phyloP scores from a whole-genome alignment of 2,329 filamentous ascomycete species.

The Dactylellina sp. region DNA sequence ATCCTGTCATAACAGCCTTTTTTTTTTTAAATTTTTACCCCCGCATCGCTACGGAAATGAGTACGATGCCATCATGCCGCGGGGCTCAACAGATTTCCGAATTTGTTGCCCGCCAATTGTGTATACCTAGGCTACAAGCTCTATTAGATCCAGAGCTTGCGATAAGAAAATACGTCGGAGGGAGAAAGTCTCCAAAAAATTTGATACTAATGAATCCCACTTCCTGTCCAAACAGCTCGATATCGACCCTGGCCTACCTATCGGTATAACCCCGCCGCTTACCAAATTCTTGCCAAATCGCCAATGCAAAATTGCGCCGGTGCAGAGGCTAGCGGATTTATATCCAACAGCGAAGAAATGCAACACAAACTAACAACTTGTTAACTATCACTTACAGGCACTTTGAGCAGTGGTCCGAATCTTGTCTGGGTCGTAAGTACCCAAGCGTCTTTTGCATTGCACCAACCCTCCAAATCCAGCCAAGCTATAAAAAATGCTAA shows the following conservation, averaged over 20 bases:
- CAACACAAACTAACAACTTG: background rate
- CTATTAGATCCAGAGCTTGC: too few species aligned
- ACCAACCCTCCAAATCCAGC: too few species aligned
- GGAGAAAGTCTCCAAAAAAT: background rate
- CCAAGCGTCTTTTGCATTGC: background rate
- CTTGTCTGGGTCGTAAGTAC: slow-evolving; percentile 51
- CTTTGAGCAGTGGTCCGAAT: slow-evolving; percentile 39
- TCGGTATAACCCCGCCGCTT: slow-evolving; percentile 16
- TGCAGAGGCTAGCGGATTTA: too few species aligned
- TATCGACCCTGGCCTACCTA: slow-evolving; percentile 36
- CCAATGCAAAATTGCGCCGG: too few species aligned
- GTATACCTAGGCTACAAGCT: too few species aligned
- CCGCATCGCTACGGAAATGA: slow-evolving; percentile 5
- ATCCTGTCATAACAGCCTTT: too few species aligned
- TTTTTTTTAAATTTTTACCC: slow-evolving; percentile 9
- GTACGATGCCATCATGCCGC: slow-evolving; percentile 18
- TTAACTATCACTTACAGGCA: slow-evolving; percentile 15
- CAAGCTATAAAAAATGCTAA: background rate
- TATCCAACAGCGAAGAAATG: background rate
- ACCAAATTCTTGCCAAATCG: background rate
- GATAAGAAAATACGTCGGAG: background rate
- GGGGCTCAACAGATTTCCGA: slow-evolving; percentile 16
- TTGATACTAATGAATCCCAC: slow-evolving; percentile 7
- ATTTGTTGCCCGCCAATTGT: slow-evolving; percentile 3
- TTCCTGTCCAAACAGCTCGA: slow-evolving; percentile 11